Conservation (phyloP, 768 basidiomycete species). For the Pulveroboletus sp. region DNA sequence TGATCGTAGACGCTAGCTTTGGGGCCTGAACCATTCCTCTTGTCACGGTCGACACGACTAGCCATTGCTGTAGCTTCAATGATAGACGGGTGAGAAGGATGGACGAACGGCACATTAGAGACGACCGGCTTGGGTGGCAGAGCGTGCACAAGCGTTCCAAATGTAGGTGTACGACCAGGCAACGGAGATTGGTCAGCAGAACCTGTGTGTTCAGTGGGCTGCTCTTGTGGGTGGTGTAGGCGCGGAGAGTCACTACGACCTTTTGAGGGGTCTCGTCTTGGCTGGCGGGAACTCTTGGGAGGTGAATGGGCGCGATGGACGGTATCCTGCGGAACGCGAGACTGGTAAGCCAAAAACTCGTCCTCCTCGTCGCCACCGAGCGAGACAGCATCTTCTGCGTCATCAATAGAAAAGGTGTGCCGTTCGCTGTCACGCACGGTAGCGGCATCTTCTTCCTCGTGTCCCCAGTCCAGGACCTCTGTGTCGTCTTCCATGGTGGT, state of each 20-base stretch:
- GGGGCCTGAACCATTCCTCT: slow-evolving; percentile 34
- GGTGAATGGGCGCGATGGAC: slow-evolving; percentile 14
- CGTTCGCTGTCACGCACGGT: slow-evolving; percentile 41
- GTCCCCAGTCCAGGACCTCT: slow-evolving; percentile 69
- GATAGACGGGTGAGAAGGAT: slow-evolving; percentile 54
- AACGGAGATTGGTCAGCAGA: slow-evolving; percentile 19
- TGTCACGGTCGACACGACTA: slow-evolving; percentile 40
- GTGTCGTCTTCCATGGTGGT: slow-evolving; percentile 58
- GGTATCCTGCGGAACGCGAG: slow-evolving; percentile 30
- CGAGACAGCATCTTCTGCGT: slow-evolving; percentile 61
- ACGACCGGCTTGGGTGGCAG: slow-evolving; percentile 63
- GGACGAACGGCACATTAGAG: slow-evolving; percentile 45
- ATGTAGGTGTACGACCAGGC: slow-evolving; percentile 21
- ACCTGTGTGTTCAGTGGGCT: slow-evolving; percentile 11
- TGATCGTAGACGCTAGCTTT: slow-evolving; percentile 25
- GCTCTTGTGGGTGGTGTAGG: slow-evolving; percentile 7
- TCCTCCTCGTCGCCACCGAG: slow-evolving; percentile 72
- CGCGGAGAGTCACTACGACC: slow-evolving; percentile 1
- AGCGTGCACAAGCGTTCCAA: slow-evolving; percentile 54
- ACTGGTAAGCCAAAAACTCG: slow-evolving; percentile 45
- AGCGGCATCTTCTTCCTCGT: slow-evolving; percentile 43
- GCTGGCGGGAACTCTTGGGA: slow-evolving; percentile 11
- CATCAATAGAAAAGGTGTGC: slow-evolving; percentile 31
- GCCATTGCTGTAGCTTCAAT: slow-evolving; percentile 61
- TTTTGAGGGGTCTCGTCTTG: slow-evolving; percentile 12